Conservation (phyloP, 768 basidiomycete genomes). For the Suillus occidentalis region DNA sequence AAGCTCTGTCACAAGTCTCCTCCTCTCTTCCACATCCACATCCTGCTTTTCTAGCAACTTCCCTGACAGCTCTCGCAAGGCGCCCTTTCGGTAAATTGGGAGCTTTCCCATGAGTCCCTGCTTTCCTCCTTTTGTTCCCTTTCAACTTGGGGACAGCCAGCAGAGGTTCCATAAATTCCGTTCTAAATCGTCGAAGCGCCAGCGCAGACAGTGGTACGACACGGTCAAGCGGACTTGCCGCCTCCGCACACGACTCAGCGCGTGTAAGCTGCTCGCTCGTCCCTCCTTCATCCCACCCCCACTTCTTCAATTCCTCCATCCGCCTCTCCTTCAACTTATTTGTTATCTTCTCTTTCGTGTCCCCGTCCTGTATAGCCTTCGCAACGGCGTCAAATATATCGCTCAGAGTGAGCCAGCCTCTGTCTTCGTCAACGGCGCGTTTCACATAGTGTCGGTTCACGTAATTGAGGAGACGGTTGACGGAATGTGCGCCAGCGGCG, state of each 20-base stretch:
- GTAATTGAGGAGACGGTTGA: slow-evolving; percentile 75
- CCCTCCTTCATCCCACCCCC: slow-evolving; percentile 63
- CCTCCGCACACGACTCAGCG: slow-evolving; percentile 73
- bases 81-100: slow-evolving; percentile 58
- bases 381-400: slow-evolving; percentile 65
- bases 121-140: slow-evolving; percentile 46
- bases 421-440: slow-evolving; percentile 75
- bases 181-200: slow-evolving; percentile 70
- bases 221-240: slow-evolving; percentile 67
- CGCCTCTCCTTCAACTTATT: slow-evolving; percentile 58
- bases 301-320: slow-evolving; percentile 64
- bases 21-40: slow-evolving; percentile 46
- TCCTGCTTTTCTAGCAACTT: slow-evolving; percentile 57
- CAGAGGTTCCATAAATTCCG: slow-evolving; percentile 69
- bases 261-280: slow-evolving; percentile 46
- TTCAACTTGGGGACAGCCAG: slow-evolving; percentile 67
- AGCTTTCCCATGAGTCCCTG: slow-evolving; percentile 46
- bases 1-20: slow-evolving; percentile 48
- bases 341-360: slow-evolving; percentile 61
- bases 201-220: slow-evolving; percentile 63
- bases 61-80: slow-evolving; percentile 66
- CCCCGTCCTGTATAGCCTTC: slow-evolving; percentile 48
- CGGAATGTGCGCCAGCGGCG: slow-evolving; percentile 62
- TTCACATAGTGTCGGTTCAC: slow-evolving; percentile 72
- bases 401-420: slow-evolving; percentile 69